phyloP scores from a whole-genome alignment of 129 eudicot species.

The Smallanthus sonchifolius region DNA sequence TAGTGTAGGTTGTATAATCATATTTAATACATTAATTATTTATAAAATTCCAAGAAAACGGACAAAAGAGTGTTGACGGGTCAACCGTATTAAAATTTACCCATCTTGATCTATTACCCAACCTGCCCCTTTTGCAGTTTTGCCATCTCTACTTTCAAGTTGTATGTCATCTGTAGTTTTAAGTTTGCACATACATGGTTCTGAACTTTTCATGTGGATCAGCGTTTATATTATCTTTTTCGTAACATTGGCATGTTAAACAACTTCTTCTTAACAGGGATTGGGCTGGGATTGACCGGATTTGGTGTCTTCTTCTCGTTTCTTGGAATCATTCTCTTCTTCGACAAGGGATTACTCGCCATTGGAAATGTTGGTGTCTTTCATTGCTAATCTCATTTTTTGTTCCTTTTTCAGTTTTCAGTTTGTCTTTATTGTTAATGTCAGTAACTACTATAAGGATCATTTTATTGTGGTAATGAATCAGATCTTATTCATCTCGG shows the following conservation, averaged over 20 bases:
- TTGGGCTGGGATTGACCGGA: slow-evolving; percentile 81
- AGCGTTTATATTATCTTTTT: neutral
- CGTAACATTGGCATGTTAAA: neutral
- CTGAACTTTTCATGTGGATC: neutral
- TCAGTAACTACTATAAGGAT: slow-evolving; percentile 7
- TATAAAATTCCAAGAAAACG: neutral
- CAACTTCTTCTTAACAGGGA: slow-evolving; percentile 41
- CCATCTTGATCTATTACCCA: neutral
- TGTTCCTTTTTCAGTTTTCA: neutral
- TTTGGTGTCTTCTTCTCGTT: slow-evolving; percentile 74
- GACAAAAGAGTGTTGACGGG: neutral
- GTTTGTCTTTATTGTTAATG: neutral
- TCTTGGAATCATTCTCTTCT: slow-evolving; percentile 69
- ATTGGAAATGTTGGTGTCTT: slow-evolving; percentile 64
- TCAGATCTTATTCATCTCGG: slow-evolving; percentile 56
- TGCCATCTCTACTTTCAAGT: neutral
- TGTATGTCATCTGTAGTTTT: neutral
- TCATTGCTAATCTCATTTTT: neutral
- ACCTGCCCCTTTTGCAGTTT: neutral
- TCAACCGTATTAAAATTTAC: neutral
- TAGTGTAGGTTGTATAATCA: neutral
- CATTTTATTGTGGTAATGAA: slow-evolving; percentile 20
- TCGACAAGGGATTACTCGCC: slow-evolving; percentile 76
- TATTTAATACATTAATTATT: neutral
- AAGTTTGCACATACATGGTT: neutral